phyloP scores from a whole-genome alignment of 306 rosid species.

The Cyamopsis tetragonoloba region DNA sequence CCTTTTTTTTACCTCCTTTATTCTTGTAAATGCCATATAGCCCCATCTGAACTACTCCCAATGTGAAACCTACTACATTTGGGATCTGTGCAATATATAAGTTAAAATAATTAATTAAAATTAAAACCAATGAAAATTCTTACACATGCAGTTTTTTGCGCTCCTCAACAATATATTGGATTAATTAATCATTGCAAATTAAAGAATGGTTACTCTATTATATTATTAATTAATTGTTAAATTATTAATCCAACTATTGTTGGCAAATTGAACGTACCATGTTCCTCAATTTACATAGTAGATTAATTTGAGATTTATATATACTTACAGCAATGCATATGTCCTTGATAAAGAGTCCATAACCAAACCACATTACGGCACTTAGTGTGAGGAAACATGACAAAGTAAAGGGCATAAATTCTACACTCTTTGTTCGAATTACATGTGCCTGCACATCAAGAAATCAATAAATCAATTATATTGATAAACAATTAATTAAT shows the following conservation, averaged over 20 bases:
- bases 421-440: conserved; percentile 63
- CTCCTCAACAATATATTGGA: too few relatives aligned
- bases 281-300: too few relatives aligned
- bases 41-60: conserved; percentile 70
- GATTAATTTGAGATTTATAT: too few relatives aligned
- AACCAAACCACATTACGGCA: conserved; percentile 75
- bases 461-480: neutral
- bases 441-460: conserved; percentile 26
- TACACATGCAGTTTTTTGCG: too few relatives aligned
- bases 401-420: conserved; percentile 66
- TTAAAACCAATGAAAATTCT: neutral
- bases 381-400: conserved; percentile 77
- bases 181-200: too few relatives aligned
- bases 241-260: too few relatives aligned
- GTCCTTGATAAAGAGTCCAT: conserved; percentile 57
- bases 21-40: conserved; percentile 53
- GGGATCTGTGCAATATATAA: conserved; percentile 46
- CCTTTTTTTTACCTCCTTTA: neutral
- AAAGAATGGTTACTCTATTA: too few relatives aligned
- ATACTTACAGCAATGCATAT: conserved; percentile 64
- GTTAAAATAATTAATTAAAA: neutral
- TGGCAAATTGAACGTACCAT: too few relatives aligned
- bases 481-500: neutral
- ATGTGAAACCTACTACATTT: conserved; percentile 56
- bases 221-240: too few relatives aligned